Percentiles rank a stretch among this genome's conserved stretches.
Conservation (phyloP, 2,329 filamentous ascomycete genomes). For the Alternaria metachromatica region DNA sequence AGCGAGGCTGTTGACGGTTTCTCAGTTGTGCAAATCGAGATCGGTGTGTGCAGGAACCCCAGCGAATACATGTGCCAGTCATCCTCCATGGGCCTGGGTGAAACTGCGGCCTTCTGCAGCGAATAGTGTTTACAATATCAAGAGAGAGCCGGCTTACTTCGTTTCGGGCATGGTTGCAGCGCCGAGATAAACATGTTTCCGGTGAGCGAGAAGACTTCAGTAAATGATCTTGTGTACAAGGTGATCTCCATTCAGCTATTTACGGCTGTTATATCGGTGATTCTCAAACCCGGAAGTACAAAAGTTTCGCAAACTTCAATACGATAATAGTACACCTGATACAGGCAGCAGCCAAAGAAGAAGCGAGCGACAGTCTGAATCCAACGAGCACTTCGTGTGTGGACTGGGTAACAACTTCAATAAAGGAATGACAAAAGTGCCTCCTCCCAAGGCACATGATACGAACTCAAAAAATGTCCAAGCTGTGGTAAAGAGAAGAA, state of each 20-base stretch:
- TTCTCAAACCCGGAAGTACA: neutral
- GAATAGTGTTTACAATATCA: neutral
- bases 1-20: neutral
- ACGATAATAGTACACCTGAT: neutral
- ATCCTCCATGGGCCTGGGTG: neutral
- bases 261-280: neutral
- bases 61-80: neutral
- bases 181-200: neutral
- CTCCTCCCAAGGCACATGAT: neutral
- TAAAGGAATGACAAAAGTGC: neutral
- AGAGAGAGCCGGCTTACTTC: neutral
- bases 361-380: conserved; percentile 3
- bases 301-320: neutral
- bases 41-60: neutral
- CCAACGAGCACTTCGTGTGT: conserved; percentile 17
- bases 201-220: neutral
- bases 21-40: neutral
- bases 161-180: neutral
- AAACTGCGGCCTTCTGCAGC: neutral
- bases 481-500: neutral
- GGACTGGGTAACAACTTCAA: conserved; percentile 8
- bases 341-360: neutral
- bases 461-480: neutral
- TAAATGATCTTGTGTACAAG: neutral
- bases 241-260: neutral